Conservation (phyloP, 306 rosid species). For the Sicyos baderoa region DNA sequence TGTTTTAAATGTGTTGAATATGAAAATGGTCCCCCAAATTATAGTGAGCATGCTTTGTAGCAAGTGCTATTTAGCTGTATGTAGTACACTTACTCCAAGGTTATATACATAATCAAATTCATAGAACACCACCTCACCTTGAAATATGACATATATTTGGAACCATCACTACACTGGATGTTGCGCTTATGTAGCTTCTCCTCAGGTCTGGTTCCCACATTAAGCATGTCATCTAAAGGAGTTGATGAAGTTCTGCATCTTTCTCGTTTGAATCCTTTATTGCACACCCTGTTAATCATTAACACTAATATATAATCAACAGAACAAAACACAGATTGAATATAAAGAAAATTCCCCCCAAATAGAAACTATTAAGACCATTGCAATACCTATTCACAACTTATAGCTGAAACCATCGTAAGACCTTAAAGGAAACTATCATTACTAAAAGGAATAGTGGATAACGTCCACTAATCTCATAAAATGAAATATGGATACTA, state of each 20-base stretch:
- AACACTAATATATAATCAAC: conserved; percentile 24
- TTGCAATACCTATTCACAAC: background rate
- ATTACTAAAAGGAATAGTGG: background rate
- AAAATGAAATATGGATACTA: background rate
- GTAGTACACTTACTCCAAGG: conserved; percentile 12
- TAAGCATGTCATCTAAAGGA: conserved; percentile 36
- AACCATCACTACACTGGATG: conserved; percentile 48
- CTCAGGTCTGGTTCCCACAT: conserved; percentile 33
- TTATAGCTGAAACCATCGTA: background rate
- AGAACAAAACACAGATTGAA: background rate
- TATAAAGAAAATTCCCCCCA: background rate
- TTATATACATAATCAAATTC: background rate
- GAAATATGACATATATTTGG: conserved; percentile 86
- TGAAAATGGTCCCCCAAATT: background rate
- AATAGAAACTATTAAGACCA: background rate
- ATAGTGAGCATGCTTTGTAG: background rate
- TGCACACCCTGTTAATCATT: conserved; percentile 41
- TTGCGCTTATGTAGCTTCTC: conserved; percentile 44
- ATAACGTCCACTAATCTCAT: conserved; percentile 1
- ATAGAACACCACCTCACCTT: conserved; percentile 50
- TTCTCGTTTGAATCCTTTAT: conserved; percentile 39
- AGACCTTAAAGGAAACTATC: background rate
- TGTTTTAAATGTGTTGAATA: background rate
- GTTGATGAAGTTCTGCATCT: conserved; percentile 36
- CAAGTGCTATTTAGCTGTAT: background rate